Evolutionary conservation across 2,329 filamentous ascomycete genomes (phyloP).

Genomic region (Neonectria coccinea): DNA sequence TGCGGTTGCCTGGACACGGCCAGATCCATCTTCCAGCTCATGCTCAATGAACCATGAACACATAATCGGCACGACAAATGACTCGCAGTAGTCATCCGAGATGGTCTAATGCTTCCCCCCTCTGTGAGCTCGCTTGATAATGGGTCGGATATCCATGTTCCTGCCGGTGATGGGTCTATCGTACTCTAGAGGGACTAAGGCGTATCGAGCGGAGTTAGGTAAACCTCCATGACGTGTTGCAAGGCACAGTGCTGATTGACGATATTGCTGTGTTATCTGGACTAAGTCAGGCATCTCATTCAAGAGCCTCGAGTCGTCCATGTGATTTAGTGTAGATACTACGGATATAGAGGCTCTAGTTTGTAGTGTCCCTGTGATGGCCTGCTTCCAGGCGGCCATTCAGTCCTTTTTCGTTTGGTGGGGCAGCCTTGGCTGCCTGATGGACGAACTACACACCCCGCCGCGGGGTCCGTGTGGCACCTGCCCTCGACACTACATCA

Average conservation of each 20-base stretch:
- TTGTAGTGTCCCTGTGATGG: background rate
- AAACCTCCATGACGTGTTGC: background rate
- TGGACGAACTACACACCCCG: conserved; percentile 38
- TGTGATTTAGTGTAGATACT: background rate
- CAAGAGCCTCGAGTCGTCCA: background rate
- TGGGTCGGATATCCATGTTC: background rate
- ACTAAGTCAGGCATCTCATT: background rate
- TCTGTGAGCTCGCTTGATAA: background rate
- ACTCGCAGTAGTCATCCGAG: background rate
- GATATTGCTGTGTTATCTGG: background rate
- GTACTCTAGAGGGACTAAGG: background rate
- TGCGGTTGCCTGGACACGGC: conserved; percentile 5
- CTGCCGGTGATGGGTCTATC: background rate
- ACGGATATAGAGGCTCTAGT: background rate
- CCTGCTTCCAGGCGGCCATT: background rate
- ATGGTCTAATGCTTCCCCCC: background rate
- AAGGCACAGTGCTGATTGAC: background rate
- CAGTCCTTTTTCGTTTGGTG: conserved; percentile 13
- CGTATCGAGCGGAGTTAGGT: background rate
- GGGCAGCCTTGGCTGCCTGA: conserved; percentile 26
- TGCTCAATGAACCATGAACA: background rate
- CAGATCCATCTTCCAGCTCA: background rate
- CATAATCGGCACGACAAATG: background rate
- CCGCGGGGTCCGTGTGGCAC: conserved; percentile 36
- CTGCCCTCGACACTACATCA: conserved; percentile 43